A percentile compares a stretch with the other conserved stretches of the same genome.
Evolutionary conservation across 225 moss, liverwort and hornwort species (phyloP).

Genomic region (Antitrichia curtipendula): DNA sequence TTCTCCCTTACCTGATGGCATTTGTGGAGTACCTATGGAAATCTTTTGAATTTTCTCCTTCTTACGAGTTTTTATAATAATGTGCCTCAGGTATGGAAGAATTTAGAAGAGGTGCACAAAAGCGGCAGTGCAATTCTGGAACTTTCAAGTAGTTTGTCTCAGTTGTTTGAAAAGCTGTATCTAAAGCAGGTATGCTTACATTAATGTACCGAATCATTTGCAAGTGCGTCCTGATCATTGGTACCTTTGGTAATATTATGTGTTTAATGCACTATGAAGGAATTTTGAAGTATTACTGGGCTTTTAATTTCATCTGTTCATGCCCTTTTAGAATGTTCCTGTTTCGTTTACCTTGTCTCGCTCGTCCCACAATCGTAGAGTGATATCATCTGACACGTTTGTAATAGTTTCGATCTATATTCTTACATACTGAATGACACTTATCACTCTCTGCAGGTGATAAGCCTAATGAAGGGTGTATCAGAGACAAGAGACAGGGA

Average conservation of each 20-base stretch:
- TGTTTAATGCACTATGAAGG: background rate
- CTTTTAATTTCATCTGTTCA: background rate
- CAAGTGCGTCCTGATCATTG: background rate
- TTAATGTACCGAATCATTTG: background rate
- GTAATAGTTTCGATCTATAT: background rate
- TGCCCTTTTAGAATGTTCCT: background rate
- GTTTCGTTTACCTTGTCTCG: background rate
- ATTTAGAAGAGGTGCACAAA: slow-evolving; percentile 53
- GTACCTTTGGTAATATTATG: background rate
- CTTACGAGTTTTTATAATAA: background rate
- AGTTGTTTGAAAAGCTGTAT: slow-evolving; percentile 75
- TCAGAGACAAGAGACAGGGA: slow-evolving; percentile 26
- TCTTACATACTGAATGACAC: background rate
- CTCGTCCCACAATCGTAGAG: background rate
- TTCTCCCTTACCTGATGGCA: background rate
- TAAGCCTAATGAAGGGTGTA: slow-evolving; percentile 42
- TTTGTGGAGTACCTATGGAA: background rate
- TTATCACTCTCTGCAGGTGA: slow-evolving; percentile 12
- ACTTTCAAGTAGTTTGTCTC: slow-evolving; percentile 43
- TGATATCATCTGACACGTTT: background rate
- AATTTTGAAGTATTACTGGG: background rate
- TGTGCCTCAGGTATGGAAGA: slow-evolving; percentile 70
- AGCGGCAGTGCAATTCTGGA: slow-evolving; percentile 45
- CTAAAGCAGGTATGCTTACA: slow-evolving; percentile 58
- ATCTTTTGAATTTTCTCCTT: background rate